Evolutionary conservation across 805 yeast species (phyloP), one percentile per base, ranked within the genome.

Genomic region (Yamadazyma philogaea): DNA sequence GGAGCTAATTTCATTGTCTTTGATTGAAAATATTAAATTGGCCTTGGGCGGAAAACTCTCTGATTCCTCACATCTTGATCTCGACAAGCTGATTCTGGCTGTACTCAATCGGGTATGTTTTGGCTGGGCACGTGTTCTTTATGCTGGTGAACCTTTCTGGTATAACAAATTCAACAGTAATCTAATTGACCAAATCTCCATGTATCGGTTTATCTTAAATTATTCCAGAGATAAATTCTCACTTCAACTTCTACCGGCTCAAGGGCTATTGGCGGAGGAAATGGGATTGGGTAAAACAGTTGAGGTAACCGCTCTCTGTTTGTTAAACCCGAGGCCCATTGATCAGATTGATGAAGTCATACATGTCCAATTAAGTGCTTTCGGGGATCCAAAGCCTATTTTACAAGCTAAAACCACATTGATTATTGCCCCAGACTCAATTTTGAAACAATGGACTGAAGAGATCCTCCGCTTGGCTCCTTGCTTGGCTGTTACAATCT

Each of bases 241-340:
- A 60, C 63, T 39, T 46, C 53, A 54, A 45, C 50, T 40, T 8
- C 46, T 75, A 50, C 66, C 79, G 2, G 81, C 77, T 0, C 70
- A 74, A 39, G 96, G 95, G 0, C 64, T 93, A 6, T 60, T 93
- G 26, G 84, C 93, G 1, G 99, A 91, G 55, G 99, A 93, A 61
- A 93, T 93, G 99, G 99, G 99, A 0, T 72, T 93, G 6, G 99
- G 99, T 0, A 93, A 93, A 56, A 91, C 99, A 0, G 81, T 93
- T 3, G 99, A 93, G 58, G 70, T 89, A 11, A 69, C 87, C 2
- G 70, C 95, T 0, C 64, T 91, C 30, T 63, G 84, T 0, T 56
- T 80, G 1, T 55, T 81, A 38, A 84, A 93, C 57, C 80, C 68
- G 24, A 63, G 96, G 12, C 70, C 74, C 0, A 16, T 44, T 3